These are phyloP conservation scores for Periconia macrospinosa DNA, from an alignment of 2,329 filamentous ascomycete genomes.

Conservation along the genomic window DNA sequence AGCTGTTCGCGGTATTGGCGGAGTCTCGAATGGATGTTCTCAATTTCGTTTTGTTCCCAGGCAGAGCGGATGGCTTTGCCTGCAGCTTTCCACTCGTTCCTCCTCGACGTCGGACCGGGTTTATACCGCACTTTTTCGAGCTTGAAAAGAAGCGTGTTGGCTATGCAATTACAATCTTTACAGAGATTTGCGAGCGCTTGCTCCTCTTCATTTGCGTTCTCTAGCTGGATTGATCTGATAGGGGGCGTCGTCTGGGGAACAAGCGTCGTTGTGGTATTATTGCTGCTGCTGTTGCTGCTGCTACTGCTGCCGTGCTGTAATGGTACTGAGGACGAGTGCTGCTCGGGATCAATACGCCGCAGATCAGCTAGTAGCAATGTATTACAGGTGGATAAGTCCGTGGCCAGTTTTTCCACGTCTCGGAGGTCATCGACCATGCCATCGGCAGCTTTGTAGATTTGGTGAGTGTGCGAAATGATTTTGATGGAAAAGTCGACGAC, in stretches of 20 bases:
- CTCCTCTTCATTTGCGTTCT: not conserved
- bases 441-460: conserved; percentile 1
- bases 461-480: not conserved
- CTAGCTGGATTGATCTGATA: not conserved
- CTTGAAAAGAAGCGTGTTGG: not conserved
- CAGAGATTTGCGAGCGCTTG: conserved; percentile 1
- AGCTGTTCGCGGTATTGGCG: conserved; percentile 1
- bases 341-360: not conserved
- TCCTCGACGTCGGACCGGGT: not conserved
- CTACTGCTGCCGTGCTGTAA: not conserved
- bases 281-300: not conserved
- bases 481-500: conserved; percentile 2
- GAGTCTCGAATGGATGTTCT: not conserved
- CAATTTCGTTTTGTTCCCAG: conserved; percentile 1
- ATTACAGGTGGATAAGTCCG: not conserved
- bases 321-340: not conserved
- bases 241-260: not conserved
- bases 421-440: not conserved
- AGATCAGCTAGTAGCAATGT: not conserved
- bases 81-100: conserved; percentile 1
- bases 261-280: not conserved
- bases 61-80: not conserved
- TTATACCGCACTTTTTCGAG: not conserved
- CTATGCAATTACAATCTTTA: conserved; percentile 1
- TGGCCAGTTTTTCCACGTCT: not conserved